A percentile compares a stretch with the other conserved stretches of the same genome.
phyloP scores from a whole-genome alignment of 495 filamentous ascomycete genomes.

The Oleoguttula mirabilis region DNA sequence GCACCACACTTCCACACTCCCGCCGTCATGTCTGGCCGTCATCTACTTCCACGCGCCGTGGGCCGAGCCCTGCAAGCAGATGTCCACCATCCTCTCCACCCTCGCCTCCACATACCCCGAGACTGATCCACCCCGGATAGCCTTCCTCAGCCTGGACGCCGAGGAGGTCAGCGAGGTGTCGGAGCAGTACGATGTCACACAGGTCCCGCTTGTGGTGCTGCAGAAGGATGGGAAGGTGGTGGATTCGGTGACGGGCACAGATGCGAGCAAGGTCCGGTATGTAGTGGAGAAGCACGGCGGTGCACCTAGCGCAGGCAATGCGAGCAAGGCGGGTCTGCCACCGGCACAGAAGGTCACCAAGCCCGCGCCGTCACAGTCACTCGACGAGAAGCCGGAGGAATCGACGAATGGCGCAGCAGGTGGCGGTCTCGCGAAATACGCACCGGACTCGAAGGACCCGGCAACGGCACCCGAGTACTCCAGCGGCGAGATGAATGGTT shows the following conservation, averaged over 20 bases:
- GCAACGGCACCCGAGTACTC: conserved; percentile 38
- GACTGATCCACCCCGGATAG: conserved; percentile 49
- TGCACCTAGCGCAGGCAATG: conserved; percentile 16
- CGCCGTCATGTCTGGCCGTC: conserved; percentile 56
- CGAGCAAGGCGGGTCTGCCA: conserved; percentile 36
- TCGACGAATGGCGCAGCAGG: conserved; percentile 17
- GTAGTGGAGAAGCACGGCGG: conserved; percentile 69
- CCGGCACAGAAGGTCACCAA: conserved; percentile 37
- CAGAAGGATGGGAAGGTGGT: conserved; percentile 56
- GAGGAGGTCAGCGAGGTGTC: conserved; percentile 80
- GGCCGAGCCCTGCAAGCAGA: conserved; percentile 93
- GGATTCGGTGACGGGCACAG: conserved; percentile 76
- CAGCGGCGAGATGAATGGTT: conserved; percentile 37
- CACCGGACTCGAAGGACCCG: conserved; percentile 36
- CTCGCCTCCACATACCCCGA: conserved; percentile 72
- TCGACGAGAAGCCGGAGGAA: conserved; percentile 13
- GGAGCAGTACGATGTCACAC: conserved; percentile 81
- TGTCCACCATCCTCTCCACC: conserved; percentile 72
- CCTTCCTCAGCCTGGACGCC: conserved; percentile 79
- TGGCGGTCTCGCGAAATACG: conserved; percentile 30
- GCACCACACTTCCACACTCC: conserved; percentile 48
- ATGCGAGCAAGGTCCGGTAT: conserved; percentile 65
- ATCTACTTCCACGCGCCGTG: conserved; percentile 92
- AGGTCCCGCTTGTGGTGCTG: conserved; percentile 83
- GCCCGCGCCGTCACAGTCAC: conserved; percentile 17